Evolutionary conservation across 306 rosid genomes (phyloP), one percentile per base, ranked within the genome.

Genomic region (Trifolium repens): DNA sequence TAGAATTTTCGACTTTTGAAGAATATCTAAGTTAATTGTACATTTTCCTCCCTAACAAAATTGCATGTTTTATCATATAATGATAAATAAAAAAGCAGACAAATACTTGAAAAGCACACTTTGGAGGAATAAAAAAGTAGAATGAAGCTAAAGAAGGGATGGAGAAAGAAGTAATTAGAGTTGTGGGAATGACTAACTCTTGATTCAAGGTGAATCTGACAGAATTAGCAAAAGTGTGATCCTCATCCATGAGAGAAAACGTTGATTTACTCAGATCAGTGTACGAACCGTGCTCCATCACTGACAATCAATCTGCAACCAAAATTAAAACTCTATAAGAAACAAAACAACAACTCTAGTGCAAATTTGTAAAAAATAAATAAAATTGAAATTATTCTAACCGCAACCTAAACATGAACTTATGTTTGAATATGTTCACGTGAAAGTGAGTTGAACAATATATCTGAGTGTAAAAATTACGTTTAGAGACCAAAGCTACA

Each of bases 211-310:
- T 81, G 86, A 84, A 87, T 82, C 92, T 84, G 78, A 89, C 27
- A 17, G 94, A 64, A 67, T 90, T 93, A 12, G 94, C 92, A 13
- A 93, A 69, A 11, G 96, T 93, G 62, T 93, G 93, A 91, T 89
- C 96, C 78, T 89, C 96, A 30, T 88, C 93, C 0, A 62, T 49
- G n/a, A 91, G 60, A 37, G 93, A 89, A 75, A 91, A 90, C 22
- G 94, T 87, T 16, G 96, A 85, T 67, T 88, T 86, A 44, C 79
- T 86, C 39, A 67, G 84, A 84, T 90, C 93, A 8, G 85, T 66
- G 15, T 80, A 53, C 2, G 96, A 80, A 13, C 92, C 91, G 47
- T 73, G 90, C 43, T 93, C 92, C 98, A 90, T 88, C n/a, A 2
- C 54, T 26, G 9, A 4, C 12, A 69, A 24, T 66, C 47, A 75